Evolutionary conservation across 2,329 filamentous ascomycete species (phyloP).

Genomic region (Cytospora leucostoma): DNA sequence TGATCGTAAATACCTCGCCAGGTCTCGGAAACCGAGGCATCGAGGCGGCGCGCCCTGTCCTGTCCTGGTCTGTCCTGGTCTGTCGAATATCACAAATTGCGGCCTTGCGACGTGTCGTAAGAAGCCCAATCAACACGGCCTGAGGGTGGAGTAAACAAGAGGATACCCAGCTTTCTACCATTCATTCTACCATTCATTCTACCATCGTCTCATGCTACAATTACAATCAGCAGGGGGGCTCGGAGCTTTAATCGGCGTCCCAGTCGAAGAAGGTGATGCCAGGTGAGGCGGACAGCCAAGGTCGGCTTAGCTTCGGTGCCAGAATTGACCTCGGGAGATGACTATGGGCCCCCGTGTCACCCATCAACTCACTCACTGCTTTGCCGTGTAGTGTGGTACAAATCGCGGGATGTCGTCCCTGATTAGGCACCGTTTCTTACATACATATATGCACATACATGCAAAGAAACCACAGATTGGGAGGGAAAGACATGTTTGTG

Average conservation of each 20-base stretch:
- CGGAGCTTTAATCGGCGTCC: background rate
- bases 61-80: too few species aligned
- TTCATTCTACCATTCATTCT: background rate
- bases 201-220: background rate
- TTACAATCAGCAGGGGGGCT: background rate
- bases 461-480: background rate
- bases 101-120: background rate
- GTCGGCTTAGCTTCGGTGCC: slow-evolving; percentile 18
- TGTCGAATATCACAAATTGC: background rate
- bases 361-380: background rate
- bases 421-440: background rate
- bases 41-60: too few species aligned
- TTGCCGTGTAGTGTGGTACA: background rate
- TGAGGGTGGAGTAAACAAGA: background rate
- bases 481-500: background rate
- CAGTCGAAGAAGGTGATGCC: slow-evolving; percentile 2
- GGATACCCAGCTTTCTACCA: background rate
- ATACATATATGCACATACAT: background rate
- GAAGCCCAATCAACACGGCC: background rate
- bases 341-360: background rate
- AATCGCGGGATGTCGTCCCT: background rate
- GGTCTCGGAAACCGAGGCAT: too few species aligned
- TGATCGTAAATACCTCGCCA: too few species aligned
- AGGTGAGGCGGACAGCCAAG: background rate
- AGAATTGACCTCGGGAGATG: slow-evolving; percentile 5